Evolutionary conservation across 2,329 filamentous ascomycete species (phyloP), one percentile per base, ranked within the genome.

Genomic region (Fusarium nurragi): DNA sequence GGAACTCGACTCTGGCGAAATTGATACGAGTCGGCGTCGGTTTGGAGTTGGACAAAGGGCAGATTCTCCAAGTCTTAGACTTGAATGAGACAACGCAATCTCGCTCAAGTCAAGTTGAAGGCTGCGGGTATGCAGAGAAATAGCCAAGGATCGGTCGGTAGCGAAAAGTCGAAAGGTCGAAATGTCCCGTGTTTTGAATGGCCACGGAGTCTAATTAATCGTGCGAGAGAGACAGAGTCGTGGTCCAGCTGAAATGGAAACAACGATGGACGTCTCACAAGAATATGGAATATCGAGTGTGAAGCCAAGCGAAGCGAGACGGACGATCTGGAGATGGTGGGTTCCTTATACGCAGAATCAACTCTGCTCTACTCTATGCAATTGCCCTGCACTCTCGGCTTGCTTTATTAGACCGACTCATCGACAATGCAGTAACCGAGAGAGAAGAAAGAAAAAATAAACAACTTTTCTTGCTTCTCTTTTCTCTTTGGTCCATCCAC

Each of bases 401-500:
- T 16, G 16, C 14, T 34, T n/a, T n/a, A n/a, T 40, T 57, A 59
- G 62, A 59, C 63, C 63, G 46, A 65, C 58, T 63, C 53, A 46
- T 55, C 40, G 23, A 51, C 45, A 61, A 51, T 46, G 48, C 28
- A 54, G 43, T 26, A 28, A 53, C 38, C n/a, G n/a, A n/a, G n/a
- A n/a, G n/a, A n/a, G n/a, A n/a, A n/a, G n/a, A n/a, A 36, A 64
- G 23, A 41, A 60, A 47, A 64, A 67, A 66, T 49, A 67, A 54
- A 52, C 43, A 62, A 66, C 37, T 55, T 44, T 55, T 49, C 54
- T 39, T 51, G 45, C 53, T 58, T 47, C 51, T 39, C 28, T 19
- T 30, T 18, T 55, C 40, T 46, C 50, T 52, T 53, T 58, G 58
- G 60, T 63, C 68, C 69, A 71, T 71, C 69, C 68, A 71, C 58